phyloP scores from a whole-genome alignment of 345 rosid species.

The Limnanthes douglasii region DNA sequence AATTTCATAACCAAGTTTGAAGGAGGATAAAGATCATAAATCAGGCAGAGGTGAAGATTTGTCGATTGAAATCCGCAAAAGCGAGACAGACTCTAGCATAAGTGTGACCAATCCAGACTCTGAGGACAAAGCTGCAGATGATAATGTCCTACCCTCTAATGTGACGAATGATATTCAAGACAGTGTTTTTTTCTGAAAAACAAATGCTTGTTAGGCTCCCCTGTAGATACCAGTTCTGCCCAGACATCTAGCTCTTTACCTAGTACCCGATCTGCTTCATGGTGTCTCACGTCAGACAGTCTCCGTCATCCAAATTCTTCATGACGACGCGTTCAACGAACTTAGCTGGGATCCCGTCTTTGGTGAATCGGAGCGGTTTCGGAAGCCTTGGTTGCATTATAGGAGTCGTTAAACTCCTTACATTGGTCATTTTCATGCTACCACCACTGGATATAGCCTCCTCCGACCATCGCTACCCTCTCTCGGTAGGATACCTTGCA shows the following conservation, averaged over 20 bases:
- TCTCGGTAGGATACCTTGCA: no score
- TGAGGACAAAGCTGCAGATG: constrained; percentile 21
- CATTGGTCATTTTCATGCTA: no score
- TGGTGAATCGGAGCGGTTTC: no score
- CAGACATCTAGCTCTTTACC: constrained; percentile 15
- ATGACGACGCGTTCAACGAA: no score
- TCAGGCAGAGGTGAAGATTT: constrained; percentile 21
- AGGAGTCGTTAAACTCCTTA: no score
- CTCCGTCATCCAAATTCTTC: no score
- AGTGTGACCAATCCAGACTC: constrained; percentile 11
- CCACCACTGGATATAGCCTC: no score
- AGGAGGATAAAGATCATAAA: constrained; percentile 18
- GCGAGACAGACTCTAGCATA: constrained; percentile 9
- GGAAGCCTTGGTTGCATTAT: no score
- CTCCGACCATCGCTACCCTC: no score
- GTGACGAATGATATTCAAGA: constrained; percentile 28
- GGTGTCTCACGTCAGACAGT: no score
- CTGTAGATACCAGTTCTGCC: constrained; percentile 14
- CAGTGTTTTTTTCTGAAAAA: constrained; percentile 18
- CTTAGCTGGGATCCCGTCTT: no score
- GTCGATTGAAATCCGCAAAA: constrained; percentile 16
- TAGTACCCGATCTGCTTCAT: no score
- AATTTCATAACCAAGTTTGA: constrained; percentile 15
- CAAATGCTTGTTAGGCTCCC: constrained; percentile 10
- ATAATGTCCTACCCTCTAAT: constrained; percentile 12